phyloP scores from a whole-genome alignment of 495 filamentous ascomycete species.

The Chaetomium cochliodes region DNA sequence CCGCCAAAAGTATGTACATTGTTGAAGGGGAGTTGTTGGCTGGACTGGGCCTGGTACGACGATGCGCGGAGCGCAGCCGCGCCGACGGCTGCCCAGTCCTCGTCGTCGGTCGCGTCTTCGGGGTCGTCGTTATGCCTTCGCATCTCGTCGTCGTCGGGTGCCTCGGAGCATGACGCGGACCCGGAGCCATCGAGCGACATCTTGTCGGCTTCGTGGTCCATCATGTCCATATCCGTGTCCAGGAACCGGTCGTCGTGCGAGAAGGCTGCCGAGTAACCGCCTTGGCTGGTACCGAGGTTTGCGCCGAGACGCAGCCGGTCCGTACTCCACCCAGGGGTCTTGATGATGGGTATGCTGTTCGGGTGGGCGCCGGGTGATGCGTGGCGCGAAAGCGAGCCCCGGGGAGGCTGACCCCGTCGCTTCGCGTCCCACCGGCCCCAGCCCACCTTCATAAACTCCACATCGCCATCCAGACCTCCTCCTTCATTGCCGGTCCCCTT shows the following conservation, averaged over 20 bases:
- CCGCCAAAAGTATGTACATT: constrained; percentile 49
- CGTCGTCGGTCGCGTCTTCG: constrained; percentile 90
- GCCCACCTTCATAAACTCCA: constrained; percentile 92
- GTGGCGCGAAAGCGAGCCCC: constrained; percentile 48
- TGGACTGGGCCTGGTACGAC: constrained; percentile 51
- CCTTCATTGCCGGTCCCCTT: constrained; percentile 62
- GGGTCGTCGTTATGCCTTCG: constrained; percentile 61
- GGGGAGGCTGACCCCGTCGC: constrained; percentile 62
- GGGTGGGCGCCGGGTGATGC: constrained; percentile 50
- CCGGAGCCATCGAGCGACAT: constrained; percentile 83
- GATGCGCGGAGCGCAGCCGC: constrained; percentile 77
- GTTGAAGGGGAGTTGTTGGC: constrained; percentile 37
- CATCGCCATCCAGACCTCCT: constrained; percentile 69
- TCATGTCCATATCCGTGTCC: constrained; percentile 63
- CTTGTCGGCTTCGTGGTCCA: constrained; percentile 87
- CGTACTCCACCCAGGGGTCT: constrained; percentile 45
- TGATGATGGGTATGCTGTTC: constrained; percentile 67
- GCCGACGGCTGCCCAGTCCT: constrained; percentile 92
- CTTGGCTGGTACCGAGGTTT: constrained; percentile 58
- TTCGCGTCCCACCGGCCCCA: constrained; percentile 96
- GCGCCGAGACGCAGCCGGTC: constrained; percentile 48
- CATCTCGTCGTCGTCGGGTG: constrained; percentile 69
- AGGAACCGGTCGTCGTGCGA: constrained; percentile 61
- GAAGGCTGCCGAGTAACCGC: constrained; percentile 55
- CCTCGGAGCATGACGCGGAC: constrained; percentile 71